Percentiles rank a stretch among this genome's conserved stretches.
These are phyloP conservation scores for Candolleomyces aberdarensis DNA, from an alignment of 768 basidiomycete species.

Conservation along the genomic window DNA sequence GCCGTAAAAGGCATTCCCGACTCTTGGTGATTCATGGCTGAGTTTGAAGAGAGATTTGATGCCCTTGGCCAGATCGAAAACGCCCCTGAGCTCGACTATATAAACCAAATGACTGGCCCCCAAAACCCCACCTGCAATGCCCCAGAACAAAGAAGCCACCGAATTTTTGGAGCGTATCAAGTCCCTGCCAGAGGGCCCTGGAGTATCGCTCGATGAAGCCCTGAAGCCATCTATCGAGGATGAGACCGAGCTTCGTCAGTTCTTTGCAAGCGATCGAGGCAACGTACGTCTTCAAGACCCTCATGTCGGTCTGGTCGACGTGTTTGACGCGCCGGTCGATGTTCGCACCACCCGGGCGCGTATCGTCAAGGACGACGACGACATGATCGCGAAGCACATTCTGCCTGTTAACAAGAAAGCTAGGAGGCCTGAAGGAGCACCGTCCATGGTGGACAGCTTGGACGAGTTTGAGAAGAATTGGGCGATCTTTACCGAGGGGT, in stretches of 20 bases:
- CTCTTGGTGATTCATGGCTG: neutral
- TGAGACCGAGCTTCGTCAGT: conserved; percentile 50
- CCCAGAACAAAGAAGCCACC: conserved; percentile 12
- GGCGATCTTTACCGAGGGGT: conserved; percentile 60
- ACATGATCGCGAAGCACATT: conserved; percentile 46
- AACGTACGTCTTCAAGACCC: conserved; percentile 44
- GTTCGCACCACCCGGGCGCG: conserved; percentile 52
- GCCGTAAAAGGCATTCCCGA: neutral
- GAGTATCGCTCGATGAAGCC: conserved; percentile 37
- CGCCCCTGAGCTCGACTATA: neutral
- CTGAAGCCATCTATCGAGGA: conserved; percentile 56
- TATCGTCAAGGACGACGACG: conserved; percentile 33
- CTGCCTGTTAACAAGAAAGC: conserved; percentile 46
- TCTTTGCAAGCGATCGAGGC: conserved; percentile 52
- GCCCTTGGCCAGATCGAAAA: neutral
- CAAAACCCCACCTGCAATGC: conserved; percentile 2
- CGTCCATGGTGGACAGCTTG: conserved; percentile 44
- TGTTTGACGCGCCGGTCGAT: conserved; percentile 47
- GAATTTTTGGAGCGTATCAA: conserved; percentile 11
- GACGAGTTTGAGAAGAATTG: conserved; percentile 66
- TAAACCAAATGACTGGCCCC: neutral
- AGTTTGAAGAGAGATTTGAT: neutral
- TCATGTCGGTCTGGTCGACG: conserved; percentile 56
- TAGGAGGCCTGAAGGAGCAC: conserved; percentile 48
- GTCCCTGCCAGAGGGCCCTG: conserved; percentile 9